Evolutionary conservation across 1,139 yeast species (phyloP), one percentile per base, ranked within the genome.

Genomic region (Lodderomyces elongisporus): DNA sequence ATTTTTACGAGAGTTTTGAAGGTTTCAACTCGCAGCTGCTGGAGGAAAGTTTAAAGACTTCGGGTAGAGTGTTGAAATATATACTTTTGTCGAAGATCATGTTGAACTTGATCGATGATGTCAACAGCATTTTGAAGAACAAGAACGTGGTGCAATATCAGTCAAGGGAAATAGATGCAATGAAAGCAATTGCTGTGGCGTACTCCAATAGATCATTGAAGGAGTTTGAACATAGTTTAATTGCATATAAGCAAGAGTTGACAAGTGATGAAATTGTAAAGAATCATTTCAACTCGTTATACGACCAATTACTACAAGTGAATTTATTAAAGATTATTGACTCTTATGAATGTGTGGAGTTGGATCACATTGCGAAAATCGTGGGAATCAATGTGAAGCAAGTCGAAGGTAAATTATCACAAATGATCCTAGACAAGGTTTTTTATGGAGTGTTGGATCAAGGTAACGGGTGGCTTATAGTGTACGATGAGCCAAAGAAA

Each of bases 371-470:
- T 39, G 84, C 97, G 18, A 77, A 83, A 49, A 78, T 85, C 48
- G 84, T 93, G 42, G 97, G 96, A 4, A 73, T 93, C 41, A 91
- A 89, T 47, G 70, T 81, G 34, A 83, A 81, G 45, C 95, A 88
- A 54, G 89, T 91, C 18, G 99, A 91, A 60, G 95, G 95, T 14
- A 91, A 91, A 58, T 71, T 91, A 43, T 81, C 94, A 33, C 97
- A 91, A 60, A 91, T 91, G 98, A 91, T 91, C 48, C 72, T 91
- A 48, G 98, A 91, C 58, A 84, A 87, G 54, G 85, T 89, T 12
- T 87, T 93, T 49, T 84, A 82, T 52, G 99, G 98, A 31, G 97
- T 93, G 30, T 70, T 91, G 49, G 98, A 91, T 58, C 99, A 91
- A 66, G 98, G 98, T 30, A 89, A 89, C 55, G 98, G 98, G 5